Base-by-base conservation (phyloP, 228 moss, liverwort and hornwort genomes). In the Sphagnum magellanicum region DNA sequence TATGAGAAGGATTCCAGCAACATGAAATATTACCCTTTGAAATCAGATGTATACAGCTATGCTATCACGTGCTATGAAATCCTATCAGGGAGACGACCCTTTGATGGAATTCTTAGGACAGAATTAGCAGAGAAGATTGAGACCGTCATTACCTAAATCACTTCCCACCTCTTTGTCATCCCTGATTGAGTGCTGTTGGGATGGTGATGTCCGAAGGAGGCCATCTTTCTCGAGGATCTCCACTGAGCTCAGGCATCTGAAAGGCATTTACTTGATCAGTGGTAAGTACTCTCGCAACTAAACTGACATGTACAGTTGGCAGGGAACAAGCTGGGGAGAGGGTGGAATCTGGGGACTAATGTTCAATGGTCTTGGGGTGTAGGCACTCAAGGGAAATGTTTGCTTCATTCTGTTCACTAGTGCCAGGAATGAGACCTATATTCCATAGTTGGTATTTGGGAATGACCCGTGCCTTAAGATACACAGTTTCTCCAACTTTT, bases 1-100 rank as follows among this genome's bases (percentile, higher is more conserved):
- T 2, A 0, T 32, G 1, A 32, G 1, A 1, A 32, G 32, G 32
- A 32, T 32, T 32, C 32, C 32, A 32, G 1, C 32, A 32, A 32
- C 1, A 32, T 32, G 32, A 32, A 32, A 32, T 32, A 32, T 32
- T 32, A 32, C 6, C 4, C 14, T 55, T 68, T n/a, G 46, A 61
- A 51, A 48, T 14, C 0, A 1, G 69, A 69, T 50, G 60, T 60
- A 13, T 69, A 60, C 59, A 69, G 69, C 16, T 69, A 59, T 50
- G 69, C 50, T 47, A 48, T 69, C 16, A 69, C 69, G 14, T 69
- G 50, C 50, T 60, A 1, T 32, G 16, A 69, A 11, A 69, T 69
- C n/a, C 59, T 69, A 50, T 59, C 60, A 48, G 69, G 69, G 9
- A 59, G 50, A 60, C 6, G 9, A 4, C 69, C 69, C 6, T 69